A percentile compares a stretch with the other conserved stretches of the same genome.
Conservation (phyloP, 495 filamentous ascomycete genomes). For the Hypoxylon cercidicola region DNA sequence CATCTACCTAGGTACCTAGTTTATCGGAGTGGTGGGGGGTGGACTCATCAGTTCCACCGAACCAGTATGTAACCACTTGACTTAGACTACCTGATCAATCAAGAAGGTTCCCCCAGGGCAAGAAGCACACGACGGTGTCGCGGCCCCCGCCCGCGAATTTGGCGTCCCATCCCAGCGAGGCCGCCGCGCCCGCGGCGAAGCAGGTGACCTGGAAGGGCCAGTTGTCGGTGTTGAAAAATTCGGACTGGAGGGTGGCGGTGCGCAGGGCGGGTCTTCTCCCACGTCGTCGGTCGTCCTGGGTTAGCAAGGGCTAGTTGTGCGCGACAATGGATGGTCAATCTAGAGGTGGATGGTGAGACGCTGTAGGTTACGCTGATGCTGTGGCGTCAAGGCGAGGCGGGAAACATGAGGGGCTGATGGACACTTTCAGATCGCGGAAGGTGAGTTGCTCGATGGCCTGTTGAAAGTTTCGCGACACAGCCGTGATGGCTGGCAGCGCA, state of each 20-base stretch:
- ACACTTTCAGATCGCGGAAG: neutral
- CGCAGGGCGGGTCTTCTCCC: too few relatives aligned
- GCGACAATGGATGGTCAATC: neutral
- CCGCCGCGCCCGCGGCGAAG: too few relatives aligned
- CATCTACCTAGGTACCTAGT: neutral
- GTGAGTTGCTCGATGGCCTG: neutral
- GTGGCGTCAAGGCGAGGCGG: neutral
- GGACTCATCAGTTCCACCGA: conserved; percentile 1
- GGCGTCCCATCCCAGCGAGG: too few relatives aligned
- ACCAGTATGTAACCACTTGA: neutral
- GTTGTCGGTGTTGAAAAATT: too few relatives aligned
- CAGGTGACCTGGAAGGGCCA: too few relatives aligned
- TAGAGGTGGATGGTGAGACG: neutral
- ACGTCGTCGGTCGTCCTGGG: too few relatives aligned
- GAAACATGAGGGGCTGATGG: neutral
- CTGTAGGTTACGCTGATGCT: neutral
- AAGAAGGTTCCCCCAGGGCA: conserved; percentile 13
- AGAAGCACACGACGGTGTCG: conserved; percentile 14
- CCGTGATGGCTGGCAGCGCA: neutral
- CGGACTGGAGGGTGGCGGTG: conserved; percentile 12
- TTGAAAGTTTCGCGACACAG: conserved; percentile 2
- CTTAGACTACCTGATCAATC: conserved; percentile 7
- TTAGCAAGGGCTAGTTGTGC: neutral
- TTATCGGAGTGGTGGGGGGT: neutral
- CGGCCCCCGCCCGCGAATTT: conserved; percentile 27